These are phyloP conservation scores for Leucosporidium yakuticum DNA, from an alignment of 768 basidiomycete species.

Conservation along the genomic window DNA sequence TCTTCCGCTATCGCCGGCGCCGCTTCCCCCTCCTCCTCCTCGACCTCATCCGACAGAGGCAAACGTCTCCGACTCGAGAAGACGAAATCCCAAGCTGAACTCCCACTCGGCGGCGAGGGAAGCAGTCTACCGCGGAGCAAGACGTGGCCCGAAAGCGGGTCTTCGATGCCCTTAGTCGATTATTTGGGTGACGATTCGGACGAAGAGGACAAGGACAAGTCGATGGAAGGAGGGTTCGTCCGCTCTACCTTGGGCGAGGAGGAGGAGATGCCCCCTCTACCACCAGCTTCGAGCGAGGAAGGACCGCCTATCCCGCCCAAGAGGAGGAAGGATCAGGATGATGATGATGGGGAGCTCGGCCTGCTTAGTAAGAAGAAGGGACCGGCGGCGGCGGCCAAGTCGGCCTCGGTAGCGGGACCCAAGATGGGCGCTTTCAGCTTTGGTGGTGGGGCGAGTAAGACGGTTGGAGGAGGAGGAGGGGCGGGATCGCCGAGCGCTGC, in stretches of 20 bases:
- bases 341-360: slow-evolving; percentile 7
- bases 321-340: slow-evolving; percentile 31
- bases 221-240: not conserved
- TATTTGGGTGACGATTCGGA: slow-evolving; percentile 3
- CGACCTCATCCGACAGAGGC: not conserved
- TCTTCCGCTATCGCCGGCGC: no score
- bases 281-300: no score
- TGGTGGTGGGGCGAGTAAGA: slow-evolving; percentile 44
- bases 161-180: not conserved
- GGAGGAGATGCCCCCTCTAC: no score
- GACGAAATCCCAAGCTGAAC: not conserved
- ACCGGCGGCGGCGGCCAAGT: slow-evolving; percentile 1
- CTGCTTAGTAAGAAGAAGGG: not conserved
- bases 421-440: slow-evolving; percentile 29
- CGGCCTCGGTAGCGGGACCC: no score
- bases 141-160: not conserved
- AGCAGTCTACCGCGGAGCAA: not conserved
- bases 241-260: not conserved
- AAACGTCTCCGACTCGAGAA: slow-evolving; percentile 1
- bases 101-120: not conserved
- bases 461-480: slow-evolving; percentile 71
- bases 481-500: slow-evolving; percentile 39
- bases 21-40: no score
- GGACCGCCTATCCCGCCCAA: not conserved
- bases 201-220: not conserved